phyloP scores from a whole-genome alignment of 805 yeast species.

The Sugiyamaella smithiae region DNA sequence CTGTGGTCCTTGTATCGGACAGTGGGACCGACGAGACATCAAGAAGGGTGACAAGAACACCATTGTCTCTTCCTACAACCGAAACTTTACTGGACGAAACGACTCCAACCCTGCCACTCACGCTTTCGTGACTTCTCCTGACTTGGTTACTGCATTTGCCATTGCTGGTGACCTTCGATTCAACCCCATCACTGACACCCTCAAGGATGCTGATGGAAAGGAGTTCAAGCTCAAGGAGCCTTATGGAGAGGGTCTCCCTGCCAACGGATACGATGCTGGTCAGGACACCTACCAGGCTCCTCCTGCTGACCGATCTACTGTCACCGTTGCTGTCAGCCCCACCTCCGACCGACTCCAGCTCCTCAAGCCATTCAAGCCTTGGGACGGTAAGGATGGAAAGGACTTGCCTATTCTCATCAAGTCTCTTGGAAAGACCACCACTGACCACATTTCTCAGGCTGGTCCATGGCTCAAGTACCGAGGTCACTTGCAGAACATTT shows the following conservation, averaged over 20 bases:
- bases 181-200: constrained; percentile 91
- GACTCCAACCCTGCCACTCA: constrained; percentile 98
- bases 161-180: constrained; percentile 94
- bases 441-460: constrained; percentile 99
- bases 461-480: constrained; percentile 99
- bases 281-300: constrained; percentile 96
- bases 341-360: constrained; percentile 93
- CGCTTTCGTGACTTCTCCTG: constrained; percentile 97
- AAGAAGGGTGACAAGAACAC: constrained; percentile 95
- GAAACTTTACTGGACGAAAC: constrained; percentile 97
- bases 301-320: constrained; percentile 77
- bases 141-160: constrained; percentile 91
- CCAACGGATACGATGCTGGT: constrained; percentile 88
- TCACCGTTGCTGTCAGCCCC: constrained; percentile 77
- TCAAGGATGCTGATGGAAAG: constrained; percentile 83
- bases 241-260: constrained; percentile 85
- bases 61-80: constrained; percentile 94
- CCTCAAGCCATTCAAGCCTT: constrained; percentile 88
- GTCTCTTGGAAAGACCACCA: constrained; percentile 96
- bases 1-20: constrained; percentile 99
- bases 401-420: constrained; percentile 92
- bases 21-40: constrained; percentile 95
- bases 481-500: constrained; percentile 98
- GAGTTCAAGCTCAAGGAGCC: constrained; percentile 89
- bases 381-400: constrained; percentile 94